Percentiles rank a stretch among this genome's conserved stretches.
These are phyloP conservation scores for Cotoneaster glaucophyllus DNA, from an alignment of 306 rosid species.

Conservation along the genomic window DNA sequence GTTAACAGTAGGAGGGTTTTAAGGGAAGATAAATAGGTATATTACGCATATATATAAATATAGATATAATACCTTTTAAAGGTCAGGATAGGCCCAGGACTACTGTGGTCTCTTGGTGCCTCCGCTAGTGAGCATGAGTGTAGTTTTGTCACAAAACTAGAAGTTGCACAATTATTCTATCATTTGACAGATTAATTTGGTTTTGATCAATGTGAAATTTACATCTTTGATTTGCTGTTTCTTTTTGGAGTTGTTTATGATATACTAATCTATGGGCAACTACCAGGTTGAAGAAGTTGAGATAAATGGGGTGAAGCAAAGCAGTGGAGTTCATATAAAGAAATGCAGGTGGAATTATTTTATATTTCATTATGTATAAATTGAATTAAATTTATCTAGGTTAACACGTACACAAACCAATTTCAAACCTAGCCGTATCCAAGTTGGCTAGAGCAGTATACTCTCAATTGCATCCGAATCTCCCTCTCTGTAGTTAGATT, in stretches of 20 bases:
- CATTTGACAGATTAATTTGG: neutral
- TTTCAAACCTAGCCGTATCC: neutral
- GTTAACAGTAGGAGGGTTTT: too few species aligned
- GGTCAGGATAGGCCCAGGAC: too few species aligned
- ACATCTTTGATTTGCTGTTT: neutral
- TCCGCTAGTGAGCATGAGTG: neutral
- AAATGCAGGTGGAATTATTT: constrained; percentile 66
- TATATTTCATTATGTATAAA: constrained; percentile 2
- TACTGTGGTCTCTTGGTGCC: too few species aligned
- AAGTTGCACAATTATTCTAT: neutral
- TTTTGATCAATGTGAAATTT: neutral
- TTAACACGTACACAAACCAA: too few species aligned
- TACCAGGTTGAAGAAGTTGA: constrained; percentile 82
- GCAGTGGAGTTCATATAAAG: constrained; percentile 86
- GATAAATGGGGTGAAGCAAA: constrained; percentile 77
- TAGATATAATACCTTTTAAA: too few species aligned
- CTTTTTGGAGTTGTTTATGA: constrained; percentile 11
- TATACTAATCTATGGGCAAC: neutral
- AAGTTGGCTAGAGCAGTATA: neutral
- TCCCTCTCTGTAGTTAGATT: neutral
- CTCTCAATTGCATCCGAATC: neutral
- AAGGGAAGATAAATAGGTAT: too few species aligned
- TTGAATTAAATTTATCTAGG: neutral
- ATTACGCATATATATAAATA: too few species aligned
- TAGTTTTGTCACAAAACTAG: neutral